Base-by-base conservation (phyloP, 106 monocot genomes). In the Dioscorea zingiberensis region DNA sequence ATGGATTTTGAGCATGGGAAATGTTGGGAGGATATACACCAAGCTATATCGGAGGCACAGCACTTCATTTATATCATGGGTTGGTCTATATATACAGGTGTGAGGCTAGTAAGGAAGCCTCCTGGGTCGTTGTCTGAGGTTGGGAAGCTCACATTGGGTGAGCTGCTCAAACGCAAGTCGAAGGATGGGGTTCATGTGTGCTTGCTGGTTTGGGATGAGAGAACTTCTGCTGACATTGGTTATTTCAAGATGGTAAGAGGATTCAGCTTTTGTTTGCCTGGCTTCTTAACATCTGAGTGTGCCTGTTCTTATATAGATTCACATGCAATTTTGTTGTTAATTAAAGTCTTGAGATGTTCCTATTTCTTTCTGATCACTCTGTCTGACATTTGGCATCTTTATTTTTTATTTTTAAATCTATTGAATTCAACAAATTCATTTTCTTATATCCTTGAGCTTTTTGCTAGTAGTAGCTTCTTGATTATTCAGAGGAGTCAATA, bases 11-110 rank as follows among this genome's bases (percentile, higher is more conserved):
- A 76, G 66, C 84, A 84, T 24, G 65, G 53, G 59, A 29, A 65
- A 27, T 88, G 88, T 64, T 88, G 88, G 88, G 84, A 88, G 73
- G 88, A 88, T 54, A 84, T 88, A 12, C 84, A 81, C 60, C 84
- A 88, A 55, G 88, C 88, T 21, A 88, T 88, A 22, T 64, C 81
- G 6, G 88, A 88, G 58, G 88, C 88, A n/a, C 84, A 88, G 32
- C 88, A 84, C 68, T 24, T 88, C 81, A 81, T 88, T 59, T 88
- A 88, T 55, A 63, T 88, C 27, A 76, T 78, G 9, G 88, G 88
- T 8, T 88, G 88, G 88, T 88, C 88, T 27, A 67, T 88, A 27
- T 81, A 76, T 21, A 53, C 75, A 59, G 81, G 84, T 66, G 71
- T 88, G 46, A 78, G 26, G 76, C 76, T 88, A 55, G 78, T 88